These are phyloP conservation scores for Cyberlindnera mississippiensis DNA, from an alignment of 805 yeast genomes.

Conservation along the genomic window DNA sequence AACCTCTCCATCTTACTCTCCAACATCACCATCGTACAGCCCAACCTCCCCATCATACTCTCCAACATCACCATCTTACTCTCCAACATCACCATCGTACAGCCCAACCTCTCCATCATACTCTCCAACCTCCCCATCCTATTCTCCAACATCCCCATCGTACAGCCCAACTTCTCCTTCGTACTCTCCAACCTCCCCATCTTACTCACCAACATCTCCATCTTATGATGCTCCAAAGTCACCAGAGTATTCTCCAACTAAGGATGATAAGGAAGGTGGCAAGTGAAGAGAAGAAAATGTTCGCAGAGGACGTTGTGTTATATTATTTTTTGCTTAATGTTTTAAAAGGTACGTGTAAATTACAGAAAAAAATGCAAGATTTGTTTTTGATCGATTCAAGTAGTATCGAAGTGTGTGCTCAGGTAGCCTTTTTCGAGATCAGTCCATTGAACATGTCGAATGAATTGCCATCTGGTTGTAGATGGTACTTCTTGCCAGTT, in stretches of 20 bases:
- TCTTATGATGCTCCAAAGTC: slow-evolving; percentile 18
- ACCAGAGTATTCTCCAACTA: slow-evolving; percentile 14
- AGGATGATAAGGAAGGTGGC: slow-evolving; percentile 11
- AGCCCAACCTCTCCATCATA: slow-evolving; percentile 67
- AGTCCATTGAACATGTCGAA: slow-evolving; percentile 92
- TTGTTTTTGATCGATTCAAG: not conserved
- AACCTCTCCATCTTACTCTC: slow-evolving; percentile 63
- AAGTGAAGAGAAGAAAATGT: slow-evolving; percentile 7
- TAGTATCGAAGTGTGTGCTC: not conserved
- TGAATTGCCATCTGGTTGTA: slow-evolving; percentile 97
- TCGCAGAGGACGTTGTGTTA: slow-evolving; percentile 5
- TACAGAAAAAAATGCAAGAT: not conserved
- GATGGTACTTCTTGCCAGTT: slow-evolving; percentile 56
- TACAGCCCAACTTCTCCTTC: slow-evolving; percentile 41
- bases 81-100: slow-evolving; percentile 56
- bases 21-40: slow-evolving; percentile 50
- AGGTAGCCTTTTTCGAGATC: slow-evolving; percentile 52
- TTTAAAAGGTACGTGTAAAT: not conserved
- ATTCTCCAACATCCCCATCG: slow-evolving; percentile 42
- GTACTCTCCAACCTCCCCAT: slow-evolving; percentile 30
- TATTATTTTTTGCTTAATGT: slow-evolving; percentile 7
- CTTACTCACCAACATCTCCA: slow-evolving; percentile 19
- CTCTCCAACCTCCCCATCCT: slow-evolving; percentile 55
- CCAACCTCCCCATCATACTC: slow-evolving; percentile 60
- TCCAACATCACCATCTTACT: slow-evolving; percentile 59